Evolutionary conservation across 2,329 filamentous ascomycete species (phyloP).

Genomic region (Lasiodiplodia theobromae): DNA sequence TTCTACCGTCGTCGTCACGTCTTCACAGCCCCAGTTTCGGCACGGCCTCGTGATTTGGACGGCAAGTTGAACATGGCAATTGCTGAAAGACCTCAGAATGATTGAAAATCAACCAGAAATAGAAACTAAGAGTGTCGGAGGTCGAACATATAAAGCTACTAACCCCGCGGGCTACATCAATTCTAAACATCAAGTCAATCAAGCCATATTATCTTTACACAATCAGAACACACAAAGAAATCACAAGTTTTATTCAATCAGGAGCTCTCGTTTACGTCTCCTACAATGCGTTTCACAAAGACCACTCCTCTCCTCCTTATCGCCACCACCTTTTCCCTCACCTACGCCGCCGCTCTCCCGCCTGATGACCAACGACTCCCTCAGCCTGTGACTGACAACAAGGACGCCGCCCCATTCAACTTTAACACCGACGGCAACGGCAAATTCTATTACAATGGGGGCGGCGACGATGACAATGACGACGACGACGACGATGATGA

Average conservation of each 20-base stretch:
- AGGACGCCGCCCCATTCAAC: neutral
- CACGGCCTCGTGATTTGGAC: neutral
- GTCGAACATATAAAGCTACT: neutral
- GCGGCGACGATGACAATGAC: no score
- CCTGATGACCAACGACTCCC: neutral
- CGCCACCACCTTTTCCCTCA: neutral
- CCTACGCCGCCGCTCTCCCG: neutral
- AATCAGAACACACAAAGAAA: neutral
- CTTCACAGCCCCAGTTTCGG: constrained; percentile 1
- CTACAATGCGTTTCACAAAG: constrained; percentile 11
- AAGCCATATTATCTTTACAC: neutral
- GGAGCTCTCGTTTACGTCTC: neutral
- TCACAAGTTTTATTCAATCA: neutral
- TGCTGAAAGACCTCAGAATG: neutral
- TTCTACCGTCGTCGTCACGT: neutral
- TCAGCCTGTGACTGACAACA: neutral
- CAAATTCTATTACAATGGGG: neutral
- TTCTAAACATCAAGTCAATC: neutral
- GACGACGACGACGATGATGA: neutral
- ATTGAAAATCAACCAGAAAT: neutral
- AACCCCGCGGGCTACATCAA: neutral
- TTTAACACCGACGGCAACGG: neutral
- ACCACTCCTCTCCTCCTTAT: constrained; percentile 6
- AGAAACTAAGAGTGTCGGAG: neutral
- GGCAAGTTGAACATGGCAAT: neutral